These are phyloP conservation scores for Fusarium sp. DNA, from an alignment of 2,329 filamentous ascomycete genomes.

Conservation along the genomic window DNA sequence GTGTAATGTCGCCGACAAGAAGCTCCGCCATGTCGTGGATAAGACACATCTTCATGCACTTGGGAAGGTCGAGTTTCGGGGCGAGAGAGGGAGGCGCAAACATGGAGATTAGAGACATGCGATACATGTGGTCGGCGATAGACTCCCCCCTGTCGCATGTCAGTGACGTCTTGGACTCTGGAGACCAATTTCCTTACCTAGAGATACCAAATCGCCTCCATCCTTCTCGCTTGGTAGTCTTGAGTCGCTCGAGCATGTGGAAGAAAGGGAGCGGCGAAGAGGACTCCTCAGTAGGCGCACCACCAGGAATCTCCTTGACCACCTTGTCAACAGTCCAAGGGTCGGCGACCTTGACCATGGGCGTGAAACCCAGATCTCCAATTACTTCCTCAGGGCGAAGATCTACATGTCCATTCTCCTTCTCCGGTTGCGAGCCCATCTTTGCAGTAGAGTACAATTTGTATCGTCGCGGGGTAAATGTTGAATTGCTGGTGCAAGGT, in stretches of 20 bases:
- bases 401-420: slow-evolving; percentile 29
- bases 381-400: slow-evolving; percentile 20
- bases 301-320: slow-evolving; percentile 67
- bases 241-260: slow-evolving; percentile 90
- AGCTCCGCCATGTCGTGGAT: slow-evolving; percentile 98
- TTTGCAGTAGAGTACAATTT: slow-evolving; percentile 4
- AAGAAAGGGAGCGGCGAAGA: slow-evolving; percentile 88
- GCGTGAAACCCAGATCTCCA: slow-evolving; percentile 47
- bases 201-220: slow-evolving; percentile 88
- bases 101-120: slow-evolving; percentile 97
- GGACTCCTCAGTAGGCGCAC: slow-evolving; percentile 64
- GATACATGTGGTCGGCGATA: slow-evolving; percentile 99
- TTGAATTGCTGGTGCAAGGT: neutral
- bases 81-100: slow-evolving; percentile 81
- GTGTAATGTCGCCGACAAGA: slow-evolving; percentile 95
- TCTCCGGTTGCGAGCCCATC: slow-evolving; percentile 44
- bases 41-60: slow-evolving; percentile 94
- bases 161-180: neutral
- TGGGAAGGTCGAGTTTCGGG: slow-evolving; percentile 75
- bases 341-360: slow-evolving; percentile 51
- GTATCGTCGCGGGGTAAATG: slow-evolving; percentile 23
- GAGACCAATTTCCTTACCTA: slow-evolving; percentile 48
- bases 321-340: slow-evolving; percentile 69
- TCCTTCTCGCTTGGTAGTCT: slow-evolving; percentile 95
- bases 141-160: slow-evolving; percentile 74